Evolutionary conservation across 106 monocot genomes (phyloP).

Genomic region (Cymbidium sinense): DNA sequence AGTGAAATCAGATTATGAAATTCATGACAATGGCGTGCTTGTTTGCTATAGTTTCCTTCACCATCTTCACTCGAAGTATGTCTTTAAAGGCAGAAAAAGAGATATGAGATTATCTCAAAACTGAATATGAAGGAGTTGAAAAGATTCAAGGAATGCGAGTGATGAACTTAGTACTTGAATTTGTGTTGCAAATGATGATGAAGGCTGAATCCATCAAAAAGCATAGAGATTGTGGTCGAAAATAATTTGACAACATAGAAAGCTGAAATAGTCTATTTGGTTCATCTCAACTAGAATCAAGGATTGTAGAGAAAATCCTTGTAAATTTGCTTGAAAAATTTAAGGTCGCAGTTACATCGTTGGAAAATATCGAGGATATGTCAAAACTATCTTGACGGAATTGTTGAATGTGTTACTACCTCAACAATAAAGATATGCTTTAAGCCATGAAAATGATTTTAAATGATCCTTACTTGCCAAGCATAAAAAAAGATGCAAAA

Average conservation of each 20-base stretch:
- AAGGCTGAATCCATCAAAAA: background rate
- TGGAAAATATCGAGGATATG: constrained; percentile 2
- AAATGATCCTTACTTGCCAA: background rate
- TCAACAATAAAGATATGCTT: background rate
- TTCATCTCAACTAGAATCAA: background rate
- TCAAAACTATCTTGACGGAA: background rate
- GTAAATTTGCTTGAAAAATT: background rate
- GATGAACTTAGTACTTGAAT: background rate
- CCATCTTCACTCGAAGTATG: constrained; percentile 1
- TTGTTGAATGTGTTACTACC: background rate
- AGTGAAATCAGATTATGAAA: too few relatives aligned
- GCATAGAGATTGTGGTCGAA: background rate
- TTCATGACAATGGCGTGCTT: background rate
- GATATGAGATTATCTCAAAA: constrained; percentile 3
- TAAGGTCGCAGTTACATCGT: background rate
- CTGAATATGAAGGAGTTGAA: too few relatives aligned
- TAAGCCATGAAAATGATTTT: background rate
- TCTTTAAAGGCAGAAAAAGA: background rate
- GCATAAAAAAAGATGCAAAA: background rate
- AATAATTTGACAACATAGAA: too few relatives aligned
- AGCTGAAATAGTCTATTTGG: background rate
- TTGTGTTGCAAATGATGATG: constrained; percentile 3
- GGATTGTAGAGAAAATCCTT: constrained; percentile 8
- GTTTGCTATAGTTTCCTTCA: background rate
- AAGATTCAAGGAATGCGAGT: background rate